Conservation (phyloP, 805 yeast genomes). For the Candida nitratophila region DNA sequence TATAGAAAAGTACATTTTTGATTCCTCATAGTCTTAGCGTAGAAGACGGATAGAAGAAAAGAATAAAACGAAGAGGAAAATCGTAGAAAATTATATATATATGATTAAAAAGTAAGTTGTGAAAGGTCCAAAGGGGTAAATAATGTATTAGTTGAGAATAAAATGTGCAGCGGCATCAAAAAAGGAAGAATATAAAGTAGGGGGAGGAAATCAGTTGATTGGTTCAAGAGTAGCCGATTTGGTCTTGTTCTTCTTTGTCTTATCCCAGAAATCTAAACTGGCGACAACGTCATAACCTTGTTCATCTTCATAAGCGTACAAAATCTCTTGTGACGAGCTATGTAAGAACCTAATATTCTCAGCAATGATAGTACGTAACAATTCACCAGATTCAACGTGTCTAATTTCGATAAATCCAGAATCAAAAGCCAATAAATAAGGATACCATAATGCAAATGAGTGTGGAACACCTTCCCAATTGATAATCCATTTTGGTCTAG, state of each 20-base stretch:
- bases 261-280: slow-evolving; percentile 81
- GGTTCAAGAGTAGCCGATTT: background rate
- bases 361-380: slow-evolving; percentile 83
- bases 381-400: slow-evolving; percentile 79
- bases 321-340: slow-evolving; percentile 85
- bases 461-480: slow-evolving; percentile 97
- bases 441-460: slow-evolving; percentile 88
- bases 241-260: slow-evolving; percentile 22
- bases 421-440: slow-evolving; percentile 88
- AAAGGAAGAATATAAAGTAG: background rate
- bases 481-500: slow-evolving; percentile 87
- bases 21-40: no score
- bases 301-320: slow-evolving; percentile 88
- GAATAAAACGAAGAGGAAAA: no score
- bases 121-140: background rate
- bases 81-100: no score
- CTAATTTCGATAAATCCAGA: slow-evolving; percentile 86
- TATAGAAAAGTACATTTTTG: no score
- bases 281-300: slow-evolving; percentile 90
- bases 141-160: background rate
- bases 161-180: background rate
- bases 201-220: background rate
- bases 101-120: no score
- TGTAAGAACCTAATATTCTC: slow-evolving; percentile 87
- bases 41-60: no score